Percentiles rank a stretch among this genome's conserved stretches.
Conservation (phyloP, 257 asterid genomes). For the Ballota nigra region DNA sequence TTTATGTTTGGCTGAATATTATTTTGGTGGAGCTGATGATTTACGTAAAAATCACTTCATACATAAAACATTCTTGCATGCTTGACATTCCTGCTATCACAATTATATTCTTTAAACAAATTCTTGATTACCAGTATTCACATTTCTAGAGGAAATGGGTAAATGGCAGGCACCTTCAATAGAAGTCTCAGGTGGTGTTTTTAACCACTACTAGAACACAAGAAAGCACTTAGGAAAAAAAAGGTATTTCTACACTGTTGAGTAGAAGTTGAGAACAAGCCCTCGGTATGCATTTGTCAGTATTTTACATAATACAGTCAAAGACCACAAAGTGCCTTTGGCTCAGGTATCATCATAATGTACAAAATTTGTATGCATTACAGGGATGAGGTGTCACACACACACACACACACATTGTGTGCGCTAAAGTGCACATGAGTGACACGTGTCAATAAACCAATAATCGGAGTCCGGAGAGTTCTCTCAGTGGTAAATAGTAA, state of each 20-base stretch:
- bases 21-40: background rate
- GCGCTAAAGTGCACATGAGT: background rate
- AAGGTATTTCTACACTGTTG: too few species aligned
- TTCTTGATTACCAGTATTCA: slow-evolving; percentile 4
- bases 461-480: background rate
- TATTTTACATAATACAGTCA: background rate
- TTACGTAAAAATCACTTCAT: background rate
- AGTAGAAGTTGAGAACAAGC: too few species aligned
- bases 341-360: slow-evolving; percentile 4
- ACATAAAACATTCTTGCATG: background rate
- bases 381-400: background rate
- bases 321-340: background rate
- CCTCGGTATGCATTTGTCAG: background rate
- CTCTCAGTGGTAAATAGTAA: background rate
- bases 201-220: too few species aligned
- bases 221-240: too few species aligned
- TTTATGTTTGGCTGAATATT: background rate
- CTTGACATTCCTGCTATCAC: background rate
- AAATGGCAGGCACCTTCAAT: background rate
- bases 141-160: background rate
- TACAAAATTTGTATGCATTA: background rate
- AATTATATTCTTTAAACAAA: background rate
- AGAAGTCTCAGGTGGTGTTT: slow-evolving; percentile 11
- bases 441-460: background rate
- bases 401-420: background rate